Base-by-base conservation (phyloP, 257 asterid genomes). In the Eucommia ulmoides region DNA sequence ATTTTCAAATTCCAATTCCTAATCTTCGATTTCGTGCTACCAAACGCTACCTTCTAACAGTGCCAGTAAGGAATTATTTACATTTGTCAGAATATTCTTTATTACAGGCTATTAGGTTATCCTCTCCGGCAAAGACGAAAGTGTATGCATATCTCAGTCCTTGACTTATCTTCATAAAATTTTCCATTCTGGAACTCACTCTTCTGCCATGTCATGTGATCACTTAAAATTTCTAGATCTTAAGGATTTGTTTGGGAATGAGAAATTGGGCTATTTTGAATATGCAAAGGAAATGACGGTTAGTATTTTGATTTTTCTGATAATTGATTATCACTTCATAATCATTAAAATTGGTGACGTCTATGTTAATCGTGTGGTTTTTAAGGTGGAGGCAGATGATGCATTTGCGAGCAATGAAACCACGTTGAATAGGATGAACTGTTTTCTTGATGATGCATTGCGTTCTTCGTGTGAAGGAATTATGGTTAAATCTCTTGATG, bases 401-500 rank as follows among this genome's bases (percentile, higher is more conserved):
- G 77, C 88, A 47, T 72, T 65, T 62, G 70, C 58, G 42, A 61
- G 70, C 56, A 77, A 78, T 55, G 94, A 83, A 71, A 76, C 70
- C 51, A 81, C 83, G 23, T 17, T 77, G 55, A 61, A 58, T 60
- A 79, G 74, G 74, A 76, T 87, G 70, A 76, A 60, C 62, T 70
- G 50, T 52, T 83, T 87, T 65, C 85, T 87, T 10, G 66, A 69
- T 24, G 78, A 67, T 23, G 97, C 94, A 63, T 59, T 83, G 35
- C 56, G 44, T 51, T 77, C 85, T 44, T 83, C 91, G 19, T 83
- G 97, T 65, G 97, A 87, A 81, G 97, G 97, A 68, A 61, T 87
- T 57, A 78, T 87, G 93, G 97, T 71, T 55, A 87, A 87, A 77
- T 70, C 80, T 47, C 89, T 87, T 41, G 94, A 87, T 69, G 61